Evolutionary conservation across 2,329 filamentous ascomycete species (phyloP).

Genomic region (Chalaropsis ovoidea): DNA sequence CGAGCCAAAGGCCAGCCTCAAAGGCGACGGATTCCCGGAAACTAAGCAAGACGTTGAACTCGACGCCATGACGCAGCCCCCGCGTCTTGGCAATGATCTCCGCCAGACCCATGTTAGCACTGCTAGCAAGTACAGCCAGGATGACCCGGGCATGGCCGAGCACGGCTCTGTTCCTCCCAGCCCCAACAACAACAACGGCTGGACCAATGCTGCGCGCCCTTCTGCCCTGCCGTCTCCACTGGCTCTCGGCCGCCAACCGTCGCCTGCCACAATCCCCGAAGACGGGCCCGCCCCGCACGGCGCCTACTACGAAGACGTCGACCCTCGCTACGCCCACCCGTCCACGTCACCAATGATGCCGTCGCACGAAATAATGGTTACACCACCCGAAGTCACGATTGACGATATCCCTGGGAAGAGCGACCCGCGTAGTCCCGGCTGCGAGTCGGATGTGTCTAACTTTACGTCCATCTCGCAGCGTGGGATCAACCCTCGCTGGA

Average conservation of each 20-base stretch:
- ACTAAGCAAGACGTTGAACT: conserved; percentile 49
- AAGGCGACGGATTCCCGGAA: background rate
- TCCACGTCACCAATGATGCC: conserved; percentile 27
- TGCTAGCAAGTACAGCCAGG: conserved; percentile 60
- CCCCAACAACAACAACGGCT: background rate
- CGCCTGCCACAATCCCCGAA: conserved; percentile 13
- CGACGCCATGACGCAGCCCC: conserved; percentile 66
- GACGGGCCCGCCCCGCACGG: conserved; percentile 29
- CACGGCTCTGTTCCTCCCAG: conserved; percentile 10
- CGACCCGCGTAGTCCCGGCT: conserved; percentile 54
- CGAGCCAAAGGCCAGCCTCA: background rate
- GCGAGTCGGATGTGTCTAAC: conserved; percentile 66
- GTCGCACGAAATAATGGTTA: conserved; percentile 21
- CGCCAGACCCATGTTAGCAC: conserved; percentile 48
- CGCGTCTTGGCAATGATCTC: conserved; percentile 27
- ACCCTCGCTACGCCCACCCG: conserved; percentile 62
- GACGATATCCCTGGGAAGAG: conserved; percentile 51
- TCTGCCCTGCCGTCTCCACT: conserved; percentile 35
- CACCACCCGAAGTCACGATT: conserved; percentile 39
- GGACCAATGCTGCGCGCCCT: conserved; percentile 33
- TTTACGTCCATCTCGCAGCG: conserved; percentile 89
- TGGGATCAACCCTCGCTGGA: conserved; percentile 80
- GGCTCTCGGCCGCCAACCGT: conserved; percentile 11
- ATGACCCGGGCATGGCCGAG: conserved; percentile 32
- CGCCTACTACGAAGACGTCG: conserved; percentile 85